Evolutionary conservation across 2,329 filamentous ascomycete species (phyloP), one percentile per base, ranked within the genome.

Genomic region (Colletotrichum abscissum): DNA sequence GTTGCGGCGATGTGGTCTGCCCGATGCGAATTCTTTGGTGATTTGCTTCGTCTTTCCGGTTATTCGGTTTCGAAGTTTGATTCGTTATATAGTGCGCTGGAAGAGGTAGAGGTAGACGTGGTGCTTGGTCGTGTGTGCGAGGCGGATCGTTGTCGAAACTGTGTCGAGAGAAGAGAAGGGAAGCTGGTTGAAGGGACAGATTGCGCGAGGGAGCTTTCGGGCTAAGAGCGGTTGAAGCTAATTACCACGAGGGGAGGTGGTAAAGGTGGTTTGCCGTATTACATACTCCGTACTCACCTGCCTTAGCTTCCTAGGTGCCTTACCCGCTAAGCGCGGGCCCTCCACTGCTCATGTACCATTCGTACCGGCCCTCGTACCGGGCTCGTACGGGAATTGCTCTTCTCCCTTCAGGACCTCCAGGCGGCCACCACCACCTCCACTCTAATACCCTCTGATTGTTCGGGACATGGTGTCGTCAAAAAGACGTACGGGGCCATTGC

Each of bases 401-500:
- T 69, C 49, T 52, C 67, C 60, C 67, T 65, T 54, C 67, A 64
- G 60, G 60, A 65, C 67, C 38, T 65, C 26, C 62, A 19, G 22
- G 26, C 22, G 54, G n/a, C 54, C 54, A 49, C 42, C 42, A 49
- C 42, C 42, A 49, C 42, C 30, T 38, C 60, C 28, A 46, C 42
- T 19, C 56, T 54, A 16, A 24, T 35, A 35, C 33, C 9, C 9
- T 33, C 46, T 26, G 19, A 19, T 55, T 33, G 22, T 72, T 70
- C 46, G 74, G 75, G 75, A 76, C 74, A 76, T 76, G 75, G 75
- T 76, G 75, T 76, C 74, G 75, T 76, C 67, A 76, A 75, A 72
- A 60, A 49, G 69, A 73, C 65, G 49, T 66, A 71, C 52, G 60
- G 71, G 70, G 60, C 65, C 9, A 19, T n/a, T 54, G 55, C 42